Base-by-base conservation (phyloP, 441 rosid genomes). In the Metrosideros polymorpha region DNA sequence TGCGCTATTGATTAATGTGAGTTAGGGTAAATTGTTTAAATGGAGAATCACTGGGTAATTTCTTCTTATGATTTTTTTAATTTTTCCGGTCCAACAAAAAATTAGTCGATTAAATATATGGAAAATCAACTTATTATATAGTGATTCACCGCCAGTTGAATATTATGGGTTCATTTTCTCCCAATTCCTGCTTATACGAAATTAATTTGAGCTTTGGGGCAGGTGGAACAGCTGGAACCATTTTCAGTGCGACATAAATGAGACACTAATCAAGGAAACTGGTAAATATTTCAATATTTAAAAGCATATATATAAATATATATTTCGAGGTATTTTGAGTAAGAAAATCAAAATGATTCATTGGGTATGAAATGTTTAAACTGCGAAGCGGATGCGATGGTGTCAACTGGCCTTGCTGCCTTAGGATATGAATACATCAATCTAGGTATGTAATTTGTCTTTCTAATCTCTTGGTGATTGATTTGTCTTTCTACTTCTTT, bases 171-270 rank as follows among this genome's bases (percentile, higher is more conserved):
- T 66, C 45, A 35, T 35, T 19, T 35, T 66, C 45, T 32, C 77
- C 77, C 10, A 47, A 18, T 66, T 19, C 45, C 7, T 4, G 27
- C 77, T 66, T 66, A 66, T 35, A 30, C 13, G 45, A 66, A 5
- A 9, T 66, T 66, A 66, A 66, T 66, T 2, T 35, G 77, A 32
- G 14, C 27, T 66, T 35, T 66, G 12, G 54, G 32, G 50, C 90
- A 92, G 94, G 86, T 92, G 95, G 95, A 93, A 93, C 79, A 93
- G 92, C 55, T 93, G 94, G 94, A 93, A 93, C 85, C 95, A 88
- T 84, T 94, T 92, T 82, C 66, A 84, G 2, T 94, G 96, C 50
- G 1, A 92, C 50, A 91, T 92, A 55, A 87, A 92, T n/a, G 95
- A 93, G 87, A 89, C 87, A n/a, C 77, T 94, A 86, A 92, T 92